Percentiles rank a stretch among this genome's conserved stretches.
Evolutionary conservation across 176 grass and related monocot genomes (phyloP).

Genomic region (maize (Zea mays)): Zm-B73-REFERENCE-NAM-5.0 NC_050100.1:15731001-15731500

Average conservation of each 20-base stretch:
- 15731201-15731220: slow-evolving; percentile 27
- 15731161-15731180: neutral
- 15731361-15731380: neutral
- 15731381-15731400: neutral
- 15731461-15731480: neutral
- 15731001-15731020: slow-evolving; percentile 33
- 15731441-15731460: neutral
- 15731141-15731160: neutral
- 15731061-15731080: slow-evolving; percentile 22
- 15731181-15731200: neutral
- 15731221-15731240: neutral
- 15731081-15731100: too few species aligned
- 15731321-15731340: too few species aligned
- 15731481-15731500: neutral
- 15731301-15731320: neutral
- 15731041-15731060: slow-evolving; percentile 31
- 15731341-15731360: neutral
- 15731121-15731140: slow-evolving; percentile 31
- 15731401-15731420: neutral
- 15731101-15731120: slow-evolving; percentile 28
- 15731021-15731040: slow-evolving; percentile 32
- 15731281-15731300: too few species aligned
- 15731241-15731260: too few species aligned
- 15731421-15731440: neutral
- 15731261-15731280: too few species aligned